Evolutionary conservation across 495 filamentous ascomycete genomes (phyloP), one percentile per base, ranked within the genome.

Genomic region (Aspergillus sparsus): DNA sequence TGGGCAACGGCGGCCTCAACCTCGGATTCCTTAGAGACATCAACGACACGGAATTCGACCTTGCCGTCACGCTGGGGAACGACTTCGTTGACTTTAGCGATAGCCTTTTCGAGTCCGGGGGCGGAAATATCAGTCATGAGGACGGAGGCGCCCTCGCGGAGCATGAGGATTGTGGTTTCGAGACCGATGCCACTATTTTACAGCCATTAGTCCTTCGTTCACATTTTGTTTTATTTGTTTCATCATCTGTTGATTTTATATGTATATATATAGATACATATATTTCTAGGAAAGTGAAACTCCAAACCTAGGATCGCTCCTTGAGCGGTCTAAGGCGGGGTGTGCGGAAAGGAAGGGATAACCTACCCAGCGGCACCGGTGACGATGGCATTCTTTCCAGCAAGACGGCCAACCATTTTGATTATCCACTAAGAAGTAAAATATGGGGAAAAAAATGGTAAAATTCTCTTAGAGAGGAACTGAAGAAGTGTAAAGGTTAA

Each of bases 111-210:
- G 32, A 97, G 81, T 3, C 89, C 89, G 3, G 85, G 82, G 16
- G 73, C 77, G 32, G 90, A 91, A 54, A 94, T 90, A 62, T 98
- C 94, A 58, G 88, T 82, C 84, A 98, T 84, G 34, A 98, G 74
- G 47, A 98, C 87, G 37, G 82, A 87, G 70, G 91, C 94, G 59
- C 92, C 94, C 77, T 98, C 93, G 61, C 89, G 87, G 49, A 86
- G 87, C 66, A 98, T 94, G 54, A 98, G 89, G 66, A 98, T 92
- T 49, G 84, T 84, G 9, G 94, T 98, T 75, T 98, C 93, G 42
- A 98, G 89, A 58, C 94, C 94, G 63, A 98, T 98, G 59, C 94
- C 94, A 58, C 93, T 96, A 61, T 49, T 12, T 37, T 32, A 36
- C 21, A 53, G 36, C 50, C 49, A 61, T 57, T 36, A 49, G 32